Evolutionary conservation across 2,329 filamentous ascomycete species (phyloP).

Genomic region (Trichoderma breve): DNA sequence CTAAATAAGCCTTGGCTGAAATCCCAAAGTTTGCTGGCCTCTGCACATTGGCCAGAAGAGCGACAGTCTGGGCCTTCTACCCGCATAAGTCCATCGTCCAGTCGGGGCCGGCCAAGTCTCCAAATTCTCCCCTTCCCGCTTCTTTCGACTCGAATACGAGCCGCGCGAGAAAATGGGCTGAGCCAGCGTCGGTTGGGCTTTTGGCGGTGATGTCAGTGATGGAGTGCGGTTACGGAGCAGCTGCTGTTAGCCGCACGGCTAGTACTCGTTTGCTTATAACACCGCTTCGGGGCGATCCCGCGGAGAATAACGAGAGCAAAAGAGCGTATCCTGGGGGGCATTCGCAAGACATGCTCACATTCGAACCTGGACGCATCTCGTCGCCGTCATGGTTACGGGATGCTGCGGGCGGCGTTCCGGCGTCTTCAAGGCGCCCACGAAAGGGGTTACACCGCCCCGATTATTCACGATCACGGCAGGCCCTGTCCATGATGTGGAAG

Average conservation of each 20-base stretch:
- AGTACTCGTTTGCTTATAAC: not conserved
- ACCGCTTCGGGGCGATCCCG: constrained; percentile 6
- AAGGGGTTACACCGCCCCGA: constrained; percentile 18
- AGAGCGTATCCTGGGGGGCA: not conserved
- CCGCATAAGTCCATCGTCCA: not conserved
- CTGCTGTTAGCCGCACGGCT: not conserved
- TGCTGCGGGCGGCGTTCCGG: not conserved
- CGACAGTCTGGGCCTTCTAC: not conserved
- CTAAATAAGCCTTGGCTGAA: constrained; percentile 11
- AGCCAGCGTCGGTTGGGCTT: not conserved
- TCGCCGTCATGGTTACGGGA: not conserved
- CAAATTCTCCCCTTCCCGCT: not conserved
- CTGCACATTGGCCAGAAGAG: not conserved
- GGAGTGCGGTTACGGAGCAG: not conserved
- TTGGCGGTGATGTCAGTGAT: constrained; percentile 5
- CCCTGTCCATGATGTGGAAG: not conserved
- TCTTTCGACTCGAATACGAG: not conserved
- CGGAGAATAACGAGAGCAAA: not conserved
- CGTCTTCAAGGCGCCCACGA: not conserved
- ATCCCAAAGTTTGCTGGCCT: not conserved
- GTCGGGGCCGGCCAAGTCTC: not conserved
- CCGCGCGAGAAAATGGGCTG: not conserved
- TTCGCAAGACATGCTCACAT: not conserved
- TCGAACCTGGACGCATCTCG: not conserved
- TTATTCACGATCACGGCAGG: constrained; percentile 2